phyloP scores from a whole-genome alignment of 768 basidiomycete species.

The Amyloporia xantha region DNA sequence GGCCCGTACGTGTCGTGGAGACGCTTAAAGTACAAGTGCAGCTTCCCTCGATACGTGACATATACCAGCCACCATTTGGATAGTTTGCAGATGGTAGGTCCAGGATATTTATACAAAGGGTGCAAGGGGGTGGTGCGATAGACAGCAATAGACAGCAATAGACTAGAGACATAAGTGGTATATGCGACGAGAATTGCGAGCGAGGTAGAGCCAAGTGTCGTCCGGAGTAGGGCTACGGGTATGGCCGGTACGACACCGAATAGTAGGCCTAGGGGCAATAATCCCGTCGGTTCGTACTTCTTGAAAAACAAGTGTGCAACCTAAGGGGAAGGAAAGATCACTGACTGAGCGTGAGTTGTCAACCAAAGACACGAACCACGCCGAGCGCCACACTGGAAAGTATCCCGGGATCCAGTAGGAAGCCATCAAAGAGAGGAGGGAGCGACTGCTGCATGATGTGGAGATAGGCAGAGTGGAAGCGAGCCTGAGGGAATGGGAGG shows the following conservation, averaged over 20 bases:
- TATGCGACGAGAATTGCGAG: background rate
- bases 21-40: constrained; percentile 14
- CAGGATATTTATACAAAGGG: constrained; percentile 11
- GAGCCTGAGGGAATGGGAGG: too few species aligned
- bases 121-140: constrained; percentile 14
- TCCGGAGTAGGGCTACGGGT: background rate
- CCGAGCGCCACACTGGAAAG: background rate
- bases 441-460: background rate
- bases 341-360: background rate
- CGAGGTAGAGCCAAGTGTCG: background rate
- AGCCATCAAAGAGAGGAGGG: background rate
- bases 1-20: constrained; percentile 19
- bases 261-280: background rate
- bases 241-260: background rate
- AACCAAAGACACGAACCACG: background rate
- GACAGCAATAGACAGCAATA: background rate
- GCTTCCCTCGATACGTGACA: constrained; percentile 14
- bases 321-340: background rate
- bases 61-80: constrained; percentile 12
- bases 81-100: constrained; percentile 13
- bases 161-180: constrained; percentile 4
- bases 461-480: too few species aligned
- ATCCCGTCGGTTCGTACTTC: background rate
- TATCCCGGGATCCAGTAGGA: background rate
- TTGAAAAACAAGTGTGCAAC: background rate